Conservation (phyloP, 2,329 filamentous ascomycete species). For the Diaporthe nobilis region DNA sequence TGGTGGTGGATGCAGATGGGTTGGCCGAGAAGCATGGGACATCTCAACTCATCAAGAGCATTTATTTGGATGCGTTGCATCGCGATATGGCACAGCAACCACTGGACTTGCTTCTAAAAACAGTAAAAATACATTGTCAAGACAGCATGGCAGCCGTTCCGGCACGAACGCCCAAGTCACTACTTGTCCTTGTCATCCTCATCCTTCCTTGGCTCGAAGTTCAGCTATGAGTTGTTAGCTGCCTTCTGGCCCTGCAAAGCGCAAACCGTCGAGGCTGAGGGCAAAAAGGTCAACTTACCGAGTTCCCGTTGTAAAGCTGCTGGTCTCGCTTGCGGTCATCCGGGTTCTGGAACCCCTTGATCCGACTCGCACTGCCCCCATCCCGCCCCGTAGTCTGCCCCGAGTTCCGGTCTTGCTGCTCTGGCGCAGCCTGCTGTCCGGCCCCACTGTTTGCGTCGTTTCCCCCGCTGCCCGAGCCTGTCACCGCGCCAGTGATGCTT, state of each 20-base stretch:
- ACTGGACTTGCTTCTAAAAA: conserved; percentile 27
- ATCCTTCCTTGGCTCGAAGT: conserved; percentile 77
- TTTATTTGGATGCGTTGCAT: conserved; percentile 31
- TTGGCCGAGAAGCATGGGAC: not conserved
- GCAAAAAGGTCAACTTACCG: conserved; percentile 67
- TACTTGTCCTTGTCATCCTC: conserved; percentile 60
- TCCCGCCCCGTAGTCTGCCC: conserved; percentile 49
- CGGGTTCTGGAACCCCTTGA: conserved; percentile 67
- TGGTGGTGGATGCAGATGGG: not conserved
- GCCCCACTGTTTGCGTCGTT: not conserved
- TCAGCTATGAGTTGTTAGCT: conserved; percentile 65
- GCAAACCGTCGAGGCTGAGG: not conserved
- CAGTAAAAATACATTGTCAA: conserved; percentile 22
- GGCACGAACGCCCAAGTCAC: conserved; percentile 7
- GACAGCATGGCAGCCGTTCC: not conserved
- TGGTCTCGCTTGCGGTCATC: conserved; percentile 69
- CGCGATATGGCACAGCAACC: conserved; percentile 14
- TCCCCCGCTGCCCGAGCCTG: conserved; percentile 33
- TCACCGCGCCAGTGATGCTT: conserved; percentile 38
- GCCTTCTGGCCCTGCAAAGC: not conserved
- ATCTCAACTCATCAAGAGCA: conserved; percentile 37
- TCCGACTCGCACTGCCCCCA: conserved; percentile 43
- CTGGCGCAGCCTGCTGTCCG: conserved; percentile 8
- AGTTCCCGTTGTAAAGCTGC: conserved; percentile 93
- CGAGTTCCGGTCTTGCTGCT: conserved; percentile 21